Evolutionary conservation across 257 asterid species (phyloP).

Genomic region (Solanum lycopersicoides): DNA sequence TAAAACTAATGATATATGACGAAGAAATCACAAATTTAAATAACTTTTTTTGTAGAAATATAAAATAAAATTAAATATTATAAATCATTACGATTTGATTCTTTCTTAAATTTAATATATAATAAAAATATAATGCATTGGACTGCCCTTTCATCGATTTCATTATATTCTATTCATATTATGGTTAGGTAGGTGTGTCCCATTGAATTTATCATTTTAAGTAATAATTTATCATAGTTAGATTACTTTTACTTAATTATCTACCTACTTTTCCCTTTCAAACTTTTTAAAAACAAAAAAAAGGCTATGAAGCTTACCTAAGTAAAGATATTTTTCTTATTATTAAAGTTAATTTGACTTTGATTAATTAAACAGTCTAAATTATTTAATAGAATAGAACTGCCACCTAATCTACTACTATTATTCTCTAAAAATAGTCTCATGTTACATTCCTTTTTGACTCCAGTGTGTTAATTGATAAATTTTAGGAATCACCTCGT

Average conservation of each 20-base stretch:
- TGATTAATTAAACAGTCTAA: background rate
- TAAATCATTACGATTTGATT: background rate
- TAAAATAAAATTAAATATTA: background rate
- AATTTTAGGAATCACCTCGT: too few species aligned
- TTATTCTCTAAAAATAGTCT: background rate
- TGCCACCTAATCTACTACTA: background rate
- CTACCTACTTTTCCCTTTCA: background rate
- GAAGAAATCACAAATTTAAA: rapidly evolving
- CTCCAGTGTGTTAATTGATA: background rate
- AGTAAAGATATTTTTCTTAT: background rate
- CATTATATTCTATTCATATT: background rate
- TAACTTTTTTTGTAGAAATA: rapidly evolving
- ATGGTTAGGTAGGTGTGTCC: background rate
- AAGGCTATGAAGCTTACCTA: background rate
- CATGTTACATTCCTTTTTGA: background rate
- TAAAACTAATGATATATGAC: background rate
- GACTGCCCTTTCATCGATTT: background rate
- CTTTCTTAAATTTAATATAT: background rate
- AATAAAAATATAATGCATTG: background rate
- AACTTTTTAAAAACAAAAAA: background rate
- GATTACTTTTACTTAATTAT: background rate
- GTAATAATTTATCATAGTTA: background rate
- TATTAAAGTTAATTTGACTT: background rate
- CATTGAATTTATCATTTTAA: background rate
- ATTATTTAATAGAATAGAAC: background rate